Base-by-base conservation (phyloP, 148 eudicot genomes). In the Chenopodium berlandieri region DNA sequence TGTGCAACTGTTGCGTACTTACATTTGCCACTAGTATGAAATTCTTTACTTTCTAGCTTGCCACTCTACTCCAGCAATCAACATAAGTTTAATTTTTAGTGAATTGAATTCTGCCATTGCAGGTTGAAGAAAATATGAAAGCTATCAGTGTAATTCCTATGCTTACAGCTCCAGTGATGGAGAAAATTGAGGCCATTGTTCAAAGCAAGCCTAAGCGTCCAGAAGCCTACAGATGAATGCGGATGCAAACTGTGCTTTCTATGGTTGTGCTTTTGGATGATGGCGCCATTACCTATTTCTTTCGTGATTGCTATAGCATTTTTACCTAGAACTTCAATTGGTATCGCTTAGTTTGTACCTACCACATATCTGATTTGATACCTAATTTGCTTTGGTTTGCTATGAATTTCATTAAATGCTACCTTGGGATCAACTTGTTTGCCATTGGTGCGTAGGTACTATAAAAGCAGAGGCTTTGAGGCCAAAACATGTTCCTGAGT, bases 201-300 rank as follows among this genome's bases (percentile, higher is more conserved):
- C 97, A 93, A 77, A 93, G 86, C 94, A 94, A 93, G 84, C 98
- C 98, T 40, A 94, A 94, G 82, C 92, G 95, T 17, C 90, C 92
- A 9, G 98, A 94, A 75, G 90, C 95, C 3, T 93, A 91, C 72
- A 84, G 98, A 75, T 94, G 83, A 92, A 83, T 62, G 31, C 9
- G 9, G 17, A 71, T 46, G 8, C 48, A 6, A 7, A 17, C 1
- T 8, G n/a, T 56, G 58, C 16, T 31, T 23, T 73, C 9, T 46
- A 47, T 22, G 25, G 17, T 46, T 66, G 8, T 47, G 75, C n/a
- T 73, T 46, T 48, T 12, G 47, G 48, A 50, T 74, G 20, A 25
- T 50, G 63, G 60, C 9, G 37, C 31, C 58, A 9, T 46, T 73
- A 5, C 31, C 11, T 6, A 46, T 37, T 37, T 37, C 25, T 12